These are phyloP conservation scores for Reutealis trisperma DNA, from an alignment of 345 rosid species.

Conservation along the genomic window DNA sequence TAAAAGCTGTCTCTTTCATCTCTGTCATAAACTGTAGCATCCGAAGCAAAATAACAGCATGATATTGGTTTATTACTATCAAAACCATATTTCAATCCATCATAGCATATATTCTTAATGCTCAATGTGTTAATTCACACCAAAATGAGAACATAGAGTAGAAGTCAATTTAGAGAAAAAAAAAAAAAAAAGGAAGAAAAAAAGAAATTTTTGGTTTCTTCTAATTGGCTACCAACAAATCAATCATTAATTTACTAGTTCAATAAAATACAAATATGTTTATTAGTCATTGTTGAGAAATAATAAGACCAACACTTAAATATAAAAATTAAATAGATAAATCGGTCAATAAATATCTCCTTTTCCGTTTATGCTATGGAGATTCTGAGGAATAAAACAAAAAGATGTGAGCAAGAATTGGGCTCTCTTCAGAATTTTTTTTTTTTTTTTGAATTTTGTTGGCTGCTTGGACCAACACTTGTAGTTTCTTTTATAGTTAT, in stretches of 20 bases:
- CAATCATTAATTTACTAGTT: background rate
- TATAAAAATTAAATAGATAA: no score
- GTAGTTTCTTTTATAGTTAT: no score
- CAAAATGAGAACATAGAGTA: background rate
- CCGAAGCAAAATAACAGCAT: conserved; percentile 2
- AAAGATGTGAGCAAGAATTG: no score
- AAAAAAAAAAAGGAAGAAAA: background rate
- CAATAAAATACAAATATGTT: background rate
- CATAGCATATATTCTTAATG: background rate
- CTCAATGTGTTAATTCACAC: background rate
- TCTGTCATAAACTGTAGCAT: conserved; percentile 92
- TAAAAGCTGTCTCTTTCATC: conserved; percentile 97
- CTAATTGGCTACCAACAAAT: background rate
- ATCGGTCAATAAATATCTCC: no score
- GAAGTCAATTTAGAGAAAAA: background rate
- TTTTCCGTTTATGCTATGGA: no score
- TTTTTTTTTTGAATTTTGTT: no score
- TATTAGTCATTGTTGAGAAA: no score
- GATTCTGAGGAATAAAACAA: no score
- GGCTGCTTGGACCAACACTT: no score
- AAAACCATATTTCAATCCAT: background rate
- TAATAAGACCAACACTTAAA: no score
- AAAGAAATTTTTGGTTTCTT: background rate
- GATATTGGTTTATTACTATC: background rate
- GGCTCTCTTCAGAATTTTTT: no score